Evolutionary conservation across 2,329 filamentous ascomycete genomes (phyloP).

Genomic region (Fusarium fujikuroi): DNA sequence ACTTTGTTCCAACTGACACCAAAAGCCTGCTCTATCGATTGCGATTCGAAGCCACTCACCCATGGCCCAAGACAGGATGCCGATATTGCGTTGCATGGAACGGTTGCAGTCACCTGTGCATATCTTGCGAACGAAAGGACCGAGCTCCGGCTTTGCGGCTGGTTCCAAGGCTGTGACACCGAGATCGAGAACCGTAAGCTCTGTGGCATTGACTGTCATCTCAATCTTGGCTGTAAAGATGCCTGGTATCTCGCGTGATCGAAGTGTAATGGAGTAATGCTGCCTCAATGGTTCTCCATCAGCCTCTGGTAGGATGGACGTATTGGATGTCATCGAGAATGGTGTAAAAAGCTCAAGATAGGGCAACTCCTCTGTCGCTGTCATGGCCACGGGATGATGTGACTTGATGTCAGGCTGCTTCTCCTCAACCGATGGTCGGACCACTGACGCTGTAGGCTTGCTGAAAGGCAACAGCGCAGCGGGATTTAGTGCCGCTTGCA

Average conservation of each 20-base stretch:
- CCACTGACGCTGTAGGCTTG: slow-evolving; percentile 46
- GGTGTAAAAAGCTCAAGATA: slow-evolving; percentile 79
- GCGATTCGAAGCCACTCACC: slow-evolving; percentile 74
- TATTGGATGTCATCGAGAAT: slow-evolving; percentile 68
- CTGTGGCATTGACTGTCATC: slow-evolving; percentile 67
- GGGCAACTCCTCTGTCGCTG: slow-evolving; percentile 71
- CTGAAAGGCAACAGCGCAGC: slow-evolving; percentile 64
- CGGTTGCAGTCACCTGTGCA: slow-evolving; percentile 53
- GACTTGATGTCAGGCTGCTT: slow-evolving; percentile 61
- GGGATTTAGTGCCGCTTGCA: slow-evolving; percentile 62
- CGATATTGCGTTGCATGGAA: slow-evolving; percentile 66
- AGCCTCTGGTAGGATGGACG: slow-evolving; percentile 56
- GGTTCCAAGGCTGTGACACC: slow-evolving; percentile 66
- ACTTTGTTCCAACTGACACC: slow-evolving; percentile 64
- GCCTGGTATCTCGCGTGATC: slow-evolving; percentile 54
- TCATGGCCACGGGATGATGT: slow-evolving; percentile 72
- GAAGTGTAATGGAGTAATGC: slow-evolving; percentile 65
- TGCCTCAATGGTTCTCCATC: slow-evolving; percentile 56
- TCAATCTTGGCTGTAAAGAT: slow-evolving; percentile 68
- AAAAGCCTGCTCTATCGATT: slow-evolving; percentile 69
- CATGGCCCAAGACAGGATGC: slow-evolving; percentile 73
- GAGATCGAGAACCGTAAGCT: slow-evolving; percentile 62
- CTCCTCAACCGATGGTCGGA: slow-evolving; percentile 39
- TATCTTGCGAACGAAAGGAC: slow-evolving; percentile 61
- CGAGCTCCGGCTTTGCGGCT: slow-evolving; percentile 68